These are phyloP conservation scores for Candida andamanensis DNA, from an alignment of 805 yeast genomes.

Conservation along the genomic window DNA sequence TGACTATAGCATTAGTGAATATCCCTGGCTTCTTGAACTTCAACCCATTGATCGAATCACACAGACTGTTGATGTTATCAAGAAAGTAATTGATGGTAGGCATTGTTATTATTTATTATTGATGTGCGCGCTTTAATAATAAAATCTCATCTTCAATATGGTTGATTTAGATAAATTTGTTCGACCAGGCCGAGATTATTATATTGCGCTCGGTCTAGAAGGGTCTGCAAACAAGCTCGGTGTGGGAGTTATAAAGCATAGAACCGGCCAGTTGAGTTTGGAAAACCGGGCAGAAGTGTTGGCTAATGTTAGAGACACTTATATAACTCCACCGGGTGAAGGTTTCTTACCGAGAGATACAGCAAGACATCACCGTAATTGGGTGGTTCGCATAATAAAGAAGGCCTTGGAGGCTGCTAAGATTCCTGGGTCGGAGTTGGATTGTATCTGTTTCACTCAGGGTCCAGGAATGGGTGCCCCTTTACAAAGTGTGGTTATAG, in stretches of 20 bases:
- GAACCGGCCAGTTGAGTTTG: conserved; percentile 49
- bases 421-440: conserved; percentile 48
- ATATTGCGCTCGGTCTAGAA: conserved; percentile 84
- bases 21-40: conserved; percentile 56
- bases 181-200: conserved; percentile 42
- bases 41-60: conserved; percentile 36
- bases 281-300: conserved; percentile 68
- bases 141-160: conserved; percentile 18
- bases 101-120: too few species aligned
- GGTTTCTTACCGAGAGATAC: conserved; percentile 96
- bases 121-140: too few species aligned
- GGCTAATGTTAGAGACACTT: conserved; percentile 92
- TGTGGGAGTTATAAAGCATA: conserved; percentile 83
- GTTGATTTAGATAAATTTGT: conserved; percentile 44
- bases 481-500: conserved; percentile 83
- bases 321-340: conserved; percentile 95
- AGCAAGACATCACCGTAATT: conserved; percentile 92
- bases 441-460: conserved; percentile 88
- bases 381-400: conserved; percentile 80
- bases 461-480: conserved; percentile 99
- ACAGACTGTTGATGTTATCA: conserved; percentile 32
- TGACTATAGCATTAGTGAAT: conserved; percentile 58
- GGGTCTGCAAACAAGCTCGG: conserved; percentile 98
- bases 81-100: conserved; percentile 18
- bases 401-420: conserved; percentile 60